Evolutionary conservation across 2,329 filamentous ascomycete genomes (phyloP).

Genomic region (Colletotrichum endophyticum): DNA sequence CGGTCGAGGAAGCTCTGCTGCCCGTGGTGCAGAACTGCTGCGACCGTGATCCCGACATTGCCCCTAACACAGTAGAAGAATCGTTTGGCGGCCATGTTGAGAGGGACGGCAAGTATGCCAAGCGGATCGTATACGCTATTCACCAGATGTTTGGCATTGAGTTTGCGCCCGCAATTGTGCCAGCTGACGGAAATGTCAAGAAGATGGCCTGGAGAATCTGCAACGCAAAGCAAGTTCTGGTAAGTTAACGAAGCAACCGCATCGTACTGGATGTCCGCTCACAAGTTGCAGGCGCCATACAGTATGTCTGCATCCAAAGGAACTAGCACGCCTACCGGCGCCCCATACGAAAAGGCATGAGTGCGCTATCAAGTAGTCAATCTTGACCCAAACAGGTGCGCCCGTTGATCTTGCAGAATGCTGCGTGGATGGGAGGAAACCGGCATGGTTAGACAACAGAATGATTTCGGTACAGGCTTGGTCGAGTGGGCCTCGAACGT

Average conservation of each 20-base stretch:
- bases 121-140: constrained; percentile 90
- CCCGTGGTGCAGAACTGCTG: constrained; percentile 91
- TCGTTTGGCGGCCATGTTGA: constrained; percentile 86
- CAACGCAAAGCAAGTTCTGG: constrained; percentile 93
- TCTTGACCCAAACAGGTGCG: not conserved
- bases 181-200: constrained; percentile 86
- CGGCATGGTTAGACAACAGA: not conserved
- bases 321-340: constrained; percentile 54
- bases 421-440: not conserved
- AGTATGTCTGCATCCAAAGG: constrained; percentile 72
- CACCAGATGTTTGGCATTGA: constrained; percentile 98
- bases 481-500: not conserved
- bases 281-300: constrained; percentile 64
- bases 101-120: constrained; percentile 86
- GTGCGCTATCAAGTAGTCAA: not conserved
- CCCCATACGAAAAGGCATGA: constrained; percentile 10
- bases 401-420: not conserved
- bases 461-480: not conserved
- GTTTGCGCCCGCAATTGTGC: constrained; percentile 89
- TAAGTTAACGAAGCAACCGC: constrained; percentile 51
- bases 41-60: constrained; percentile 89
- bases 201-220: constrained; percentile 95
- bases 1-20: constrained; percentile 79
- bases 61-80: constrained; percentile 79
- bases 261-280: not conserved